Conservation (phyloP, 768 basidiomycete genomes). For the Boletus rubescentipes region DNA sequence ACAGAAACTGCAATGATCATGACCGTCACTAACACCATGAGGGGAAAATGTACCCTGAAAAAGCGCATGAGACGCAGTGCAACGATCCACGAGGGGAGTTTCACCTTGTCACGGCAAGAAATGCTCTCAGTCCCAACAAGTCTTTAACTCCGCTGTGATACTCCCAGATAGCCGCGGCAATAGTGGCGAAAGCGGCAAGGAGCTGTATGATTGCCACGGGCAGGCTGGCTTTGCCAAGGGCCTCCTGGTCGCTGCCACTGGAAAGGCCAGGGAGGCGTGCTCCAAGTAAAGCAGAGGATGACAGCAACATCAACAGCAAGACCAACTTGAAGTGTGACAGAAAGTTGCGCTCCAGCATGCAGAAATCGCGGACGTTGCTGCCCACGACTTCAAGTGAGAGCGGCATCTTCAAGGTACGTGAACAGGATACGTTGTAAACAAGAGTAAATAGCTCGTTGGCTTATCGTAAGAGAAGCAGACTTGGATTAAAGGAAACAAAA, state of each 20-base stretch:
- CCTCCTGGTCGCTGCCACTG: slow-evolving; percentile 17
- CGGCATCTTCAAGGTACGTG: background rate
- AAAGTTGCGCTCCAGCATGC: slow-evolving; percentile 77
- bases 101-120: slow-evolving; percentile 57
- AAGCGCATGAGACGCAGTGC: slow-evolving; percentile 1
- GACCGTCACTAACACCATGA: slow-evolving; percentile 49
- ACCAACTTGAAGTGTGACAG: slow-evolving; percentile 68
- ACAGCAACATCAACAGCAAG: slow-evolving; percentile 59
- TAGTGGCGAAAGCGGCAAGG: slow-evolving; percentile 49
- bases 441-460: too few species aligned
- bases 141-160: slow-evolving; percentile 60
- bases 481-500: too few species aligned
- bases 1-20: slow-evolving; percentile 54
- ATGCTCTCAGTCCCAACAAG: slow-evolving; percentile 56
- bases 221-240: slow-evolving; percentile 33
- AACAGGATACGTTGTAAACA: too few species aligned
- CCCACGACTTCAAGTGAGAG: slow-evolving; percentile 46
- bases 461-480: too few species aligned
- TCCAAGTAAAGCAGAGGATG: slow-evolving; percentile 61
- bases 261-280: slow-evolving; percentile 52
- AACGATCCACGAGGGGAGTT: slow-evolving; percentile 20
- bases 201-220: slow-evolving; percentile 56
- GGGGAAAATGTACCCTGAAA: slow-evolving; percentile 48
- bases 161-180: slow-evolving; percentile 64
- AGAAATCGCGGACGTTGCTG: slow-evolving; percentile 70